These are phyloP conservation scores for Myriosclerotinia curreyana DNA, from an alignment of 2,329 filamentous ascomycete genomes.

Conservation along the genomic window DNA sequence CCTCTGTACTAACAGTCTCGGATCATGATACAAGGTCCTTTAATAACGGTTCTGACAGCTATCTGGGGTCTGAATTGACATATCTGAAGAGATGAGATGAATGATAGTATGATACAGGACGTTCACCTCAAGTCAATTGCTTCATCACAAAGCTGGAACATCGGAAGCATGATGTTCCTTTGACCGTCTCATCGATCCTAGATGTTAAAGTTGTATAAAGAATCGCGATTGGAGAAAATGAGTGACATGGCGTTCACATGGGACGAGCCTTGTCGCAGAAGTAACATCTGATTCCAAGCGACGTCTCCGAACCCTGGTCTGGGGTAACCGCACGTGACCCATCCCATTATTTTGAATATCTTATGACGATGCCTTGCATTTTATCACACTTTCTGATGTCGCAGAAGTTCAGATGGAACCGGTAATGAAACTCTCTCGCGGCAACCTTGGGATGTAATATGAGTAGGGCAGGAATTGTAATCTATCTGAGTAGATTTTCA, in stretches of 20 bases:
- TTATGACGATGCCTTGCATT: neutral
- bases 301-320: conserved; percentile 14
- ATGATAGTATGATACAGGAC: conserved; percentile 4
- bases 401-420: conserved; percentile 2
- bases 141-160: neutral
- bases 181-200: neutral
- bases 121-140: neutral
- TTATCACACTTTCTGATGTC: conserved; percentile 1
- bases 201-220: neutral
- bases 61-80: neutral
- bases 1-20: neutral
- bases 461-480: neutral
- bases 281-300: conserved; percentile 16
- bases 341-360: too few relatives aligned
- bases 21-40: neutral
- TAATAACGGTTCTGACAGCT: neutral
- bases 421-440: neutral
- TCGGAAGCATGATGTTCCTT: neutral
- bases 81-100: conserved; percentile 9
- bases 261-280: conserved; percentile 16
- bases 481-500: too few relatives aligned
- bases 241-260: conserved; percentile 5
- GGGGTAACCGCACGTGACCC: conserved; percentile 14
- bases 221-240: neutral
- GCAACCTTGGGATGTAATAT: neutral